These are phyloP conservation scores for Cystobasidium tubakii DNA, from an alignment of 768 basidiomycete genomes.

Conservation along the genomic window DNA sequence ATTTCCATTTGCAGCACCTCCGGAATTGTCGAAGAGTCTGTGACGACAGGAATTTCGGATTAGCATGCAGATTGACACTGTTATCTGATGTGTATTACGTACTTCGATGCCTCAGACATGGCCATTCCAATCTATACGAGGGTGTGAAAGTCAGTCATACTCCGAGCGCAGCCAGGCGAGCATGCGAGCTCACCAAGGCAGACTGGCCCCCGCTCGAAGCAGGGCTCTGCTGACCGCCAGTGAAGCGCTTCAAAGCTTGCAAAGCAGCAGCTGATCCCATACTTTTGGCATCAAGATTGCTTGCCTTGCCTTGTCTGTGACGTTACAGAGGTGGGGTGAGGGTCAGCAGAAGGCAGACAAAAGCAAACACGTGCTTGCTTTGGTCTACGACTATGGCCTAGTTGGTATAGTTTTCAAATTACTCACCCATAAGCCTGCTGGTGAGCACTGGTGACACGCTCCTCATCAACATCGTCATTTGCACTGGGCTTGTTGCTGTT, in stretches of 20 bases:
- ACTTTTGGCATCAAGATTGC: constrained; percentile 58
- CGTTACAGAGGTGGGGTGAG: constrained; percentile 52
- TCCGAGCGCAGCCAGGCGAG: neutral
- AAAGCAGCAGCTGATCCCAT: constrained; percentile 74
- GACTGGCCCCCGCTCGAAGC: constrained; percentile 16
- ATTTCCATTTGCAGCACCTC: constrained; percentile 60
- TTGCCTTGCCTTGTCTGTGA: constrained; percentile 55
- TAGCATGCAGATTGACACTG: no score
- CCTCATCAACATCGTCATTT: constrained; percentile 62
- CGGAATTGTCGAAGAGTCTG: constrained; percentile 62
- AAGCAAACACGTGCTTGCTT: neutral
- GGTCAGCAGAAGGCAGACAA: neutral
- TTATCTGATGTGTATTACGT: no score
- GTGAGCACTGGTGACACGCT: constrained; percentile 60
- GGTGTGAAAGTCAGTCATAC: neutral
- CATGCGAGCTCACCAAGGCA: neutral
- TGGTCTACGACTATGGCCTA: no score
- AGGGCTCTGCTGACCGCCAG: constrained; percentile 20
- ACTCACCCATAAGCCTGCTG: constrained; percentile 42
- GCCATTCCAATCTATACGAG: constrained; percentile 65
- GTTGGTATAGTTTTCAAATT: neutral
- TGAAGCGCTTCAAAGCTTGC: constrained; percentile 53
- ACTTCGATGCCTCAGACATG: constrained; percentile 68
- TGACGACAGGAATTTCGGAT: neutral
- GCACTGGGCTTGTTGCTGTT: constrained; percentile 54